These are phyloP conservation scores for Puccinia novopanici DNA, from an alignment of 1,284 basidiomycete genomes.

Conservation along the genomic window DNA sequence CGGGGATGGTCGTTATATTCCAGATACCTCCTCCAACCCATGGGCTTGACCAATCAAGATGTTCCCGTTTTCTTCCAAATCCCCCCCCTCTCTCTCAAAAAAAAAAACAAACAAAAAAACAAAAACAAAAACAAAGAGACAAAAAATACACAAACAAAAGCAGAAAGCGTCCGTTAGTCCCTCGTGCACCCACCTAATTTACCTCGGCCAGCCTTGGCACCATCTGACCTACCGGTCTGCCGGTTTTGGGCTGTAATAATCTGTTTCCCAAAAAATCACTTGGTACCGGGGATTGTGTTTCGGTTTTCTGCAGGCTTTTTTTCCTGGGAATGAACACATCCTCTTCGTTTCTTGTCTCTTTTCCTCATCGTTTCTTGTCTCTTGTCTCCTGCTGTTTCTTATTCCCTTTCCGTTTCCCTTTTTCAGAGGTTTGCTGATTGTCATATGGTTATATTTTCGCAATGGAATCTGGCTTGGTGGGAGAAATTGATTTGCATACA, in stretches of 20 bases:
- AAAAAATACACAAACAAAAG: no score
- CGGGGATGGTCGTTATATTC: constrained; percentile 15
- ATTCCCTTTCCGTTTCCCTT: not conserved
- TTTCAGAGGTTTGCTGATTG: not conserved
- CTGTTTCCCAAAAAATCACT: not conserved
- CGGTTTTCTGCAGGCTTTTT: not conserved
- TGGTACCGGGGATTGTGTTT: constrained; percentile 5
- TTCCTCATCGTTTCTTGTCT: no score
- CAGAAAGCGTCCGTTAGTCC: not conserved
- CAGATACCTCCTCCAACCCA: constrained; percentile 13
- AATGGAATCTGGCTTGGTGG: not conserved
- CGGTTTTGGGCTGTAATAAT: not conserved
- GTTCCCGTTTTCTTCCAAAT: not conserved
- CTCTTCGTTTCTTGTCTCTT: not conserved
- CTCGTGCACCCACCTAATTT: not conserved
- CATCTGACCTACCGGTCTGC: not conserved
- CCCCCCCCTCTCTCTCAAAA: not conserved
- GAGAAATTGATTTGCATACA: not conserved
- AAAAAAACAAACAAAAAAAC: not conserved
- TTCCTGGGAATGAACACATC: not conserved
- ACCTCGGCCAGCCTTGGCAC: not conserved
- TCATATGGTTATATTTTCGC: constrained; percentile 15
- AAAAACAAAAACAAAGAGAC: not conserved
- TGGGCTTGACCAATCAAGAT: constrained; percentile 16
- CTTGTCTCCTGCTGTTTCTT: not conserved